Evolutionary conservation across 306 rosid species (phyloP).

Genomic region (Sicyos baderoa): DNA sequence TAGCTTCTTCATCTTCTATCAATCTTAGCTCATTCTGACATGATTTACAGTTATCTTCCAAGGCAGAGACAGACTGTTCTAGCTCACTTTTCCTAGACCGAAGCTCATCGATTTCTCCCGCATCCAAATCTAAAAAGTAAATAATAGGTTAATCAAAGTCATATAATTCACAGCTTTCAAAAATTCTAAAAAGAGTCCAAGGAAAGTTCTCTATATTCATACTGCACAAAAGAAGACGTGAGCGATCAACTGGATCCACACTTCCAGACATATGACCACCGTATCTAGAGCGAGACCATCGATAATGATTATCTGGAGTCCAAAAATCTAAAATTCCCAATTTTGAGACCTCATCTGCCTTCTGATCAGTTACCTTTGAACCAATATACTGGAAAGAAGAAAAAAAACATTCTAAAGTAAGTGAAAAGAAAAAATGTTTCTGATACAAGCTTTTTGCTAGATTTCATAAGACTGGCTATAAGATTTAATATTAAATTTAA

Average conservation of each 20-base stretch:
- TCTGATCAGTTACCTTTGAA: slow-evolving; percentile 64
- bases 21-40: slow-evolving; percentile 46
- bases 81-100: slow-evolving; percentile 46
- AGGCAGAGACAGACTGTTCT: slow-evolving; percentile 38
- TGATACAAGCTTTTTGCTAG: not conserved
- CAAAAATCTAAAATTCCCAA: slow-evolving; percentile 68
- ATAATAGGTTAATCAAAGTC: slow-evolving; percentile 3
- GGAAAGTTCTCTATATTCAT: slow-evolving; percentile 25
- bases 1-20: slow-evolving; percentile 52
- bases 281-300: slow-evolving; percentile 76
- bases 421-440: not conserved
- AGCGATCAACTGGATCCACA: slow-evolving; percentile 48
- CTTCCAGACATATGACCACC: slow-evolving; percentile 66
- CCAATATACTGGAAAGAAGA: slow-evolving; percentile 61
- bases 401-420: slow-evolving; percentile 12
- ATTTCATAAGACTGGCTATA: slow-evolving; percentile 4
- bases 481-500: slow-evolving; percentile 9
- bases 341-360: slow-evolving; percentile 49
- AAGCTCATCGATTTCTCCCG: slow-evolving; percentile 59
- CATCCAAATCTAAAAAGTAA: slow-evolving; percentile 48
- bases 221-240: slow-evolving; percentile 56
- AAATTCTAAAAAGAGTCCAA: not conserved
- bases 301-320: slow-evolving; percentile 89
- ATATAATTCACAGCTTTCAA: slow-evolving; percentile 3
- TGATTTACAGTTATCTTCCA: slow-evolving; percentile 40